Evolutionary conservation across 2,329 filamentous ascomycete species (phyloP).

Genomic region (Diplodia sapinea): DNA sequence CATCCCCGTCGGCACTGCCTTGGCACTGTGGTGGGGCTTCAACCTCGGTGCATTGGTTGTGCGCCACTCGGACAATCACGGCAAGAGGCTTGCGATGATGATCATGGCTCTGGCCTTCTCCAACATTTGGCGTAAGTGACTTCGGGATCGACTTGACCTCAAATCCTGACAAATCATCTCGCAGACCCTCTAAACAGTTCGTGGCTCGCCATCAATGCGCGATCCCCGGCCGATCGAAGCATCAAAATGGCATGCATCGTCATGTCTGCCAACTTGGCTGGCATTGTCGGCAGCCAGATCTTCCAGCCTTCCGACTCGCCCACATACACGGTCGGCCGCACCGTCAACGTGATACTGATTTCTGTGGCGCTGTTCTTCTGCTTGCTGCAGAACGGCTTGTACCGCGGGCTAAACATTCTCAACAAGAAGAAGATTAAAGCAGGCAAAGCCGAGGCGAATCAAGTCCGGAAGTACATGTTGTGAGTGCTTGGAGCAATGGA

Average conservation of each 20-base stretch:
- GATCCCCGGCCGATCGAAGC: constrained; percentile 33
- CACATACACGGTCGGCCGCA: constrained; percentile 33
- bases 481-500: background rate
- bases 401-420: constrained; percentile 31
- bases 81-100: constrained; percentile 24
- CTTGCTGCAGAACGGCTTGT: constrained; percentile 33
- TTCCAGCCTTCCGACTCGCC: constrained; percentile 34
- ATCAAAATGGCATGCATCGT: constrained; percentile 36
- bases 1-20: constrained; percentile 18
- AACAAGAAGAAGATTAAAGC: constrained; percentile 10
- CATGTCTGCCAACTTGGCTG: constrained; percentile 35
- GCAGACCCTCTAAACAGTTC: constrained; percentile 34
- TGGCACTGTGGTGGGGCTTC: constrained; percentile 32
- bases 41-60: constrained; percentile 22
- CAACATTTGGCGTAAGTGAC: constrained; percentile 26
- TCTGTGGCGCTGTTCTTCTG: constrained; percentile 29
- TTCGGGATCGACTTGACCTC: no score
- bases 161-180: background rate
- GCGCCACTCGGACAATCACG: constrained; percentile 7
- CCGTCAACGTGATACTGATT: constrained; percentile 31
- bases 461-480: constrained; percentile 20
- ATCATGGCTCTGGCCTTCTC: constrained; percentile 29
- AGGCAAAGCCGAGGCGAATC: background rate
- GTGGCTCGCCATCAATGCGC: constrained; percentile 36
- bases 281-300: constrained; percentile 35